phyloP scores from a whole-genome alignment of 129 eudicot genomes.

The Artemisia annua region DNA sequence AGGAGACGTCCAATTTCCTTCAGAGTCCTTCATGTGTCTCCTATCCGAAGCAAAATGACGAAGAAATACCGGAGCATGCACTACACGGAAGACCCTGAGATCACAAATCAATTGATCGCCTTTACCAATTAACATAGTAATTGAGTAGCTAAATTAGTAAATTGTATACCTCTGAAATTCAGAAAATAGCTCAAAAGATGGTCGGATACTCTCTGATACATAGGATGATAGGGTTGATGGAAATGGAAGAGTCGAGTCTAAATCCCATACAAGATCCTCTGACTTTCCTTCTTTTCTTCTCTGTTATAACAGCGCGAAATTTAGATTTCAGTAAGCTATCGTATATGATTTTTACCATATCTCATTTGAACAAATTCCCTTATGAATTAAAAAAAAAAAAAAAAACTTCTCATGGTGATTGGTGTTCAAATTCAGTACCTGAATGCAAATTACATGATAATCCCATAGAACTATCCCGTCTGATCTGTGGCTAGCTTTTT shows the following conservation, averaged over 20 bases:
- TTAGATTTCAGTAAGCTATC: neutral
- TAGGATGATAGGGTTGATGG: slow-evolving; percentile 70
- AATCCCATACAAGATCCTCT: slow-evolving; percentile 79
- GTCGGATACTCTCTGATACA: slow-evolving; percentile 70
- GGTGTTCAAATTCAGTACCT: slow-evolving; percentile 37
- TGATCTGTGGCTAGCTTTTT: slow-evolving; percentile 97
- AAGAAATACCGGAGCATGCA: slow-evolving; percentile 86
- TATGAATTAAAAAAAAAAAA: too few relatives aligned
- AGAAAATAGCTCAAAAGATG: slow-evolving; percentile 85
- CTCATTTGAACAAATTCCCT: neutral
- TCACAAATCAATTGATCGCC: slow-evolving; percentile 4
- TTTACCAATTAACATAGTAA: neutral
- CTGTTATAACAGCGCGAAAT: slow-evolving; percentile 34
- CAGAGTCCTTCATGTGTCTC: slow-evolving; percentile 92
- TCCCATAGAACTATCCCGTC: slow-evolving; percentile 94
- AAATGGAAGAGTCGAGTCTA: slow-evolving; percentile 85
- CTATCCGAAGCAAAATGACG: slow-evolving; percentile 86
- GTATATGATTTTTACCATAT: slow-evolving; percentile 8
- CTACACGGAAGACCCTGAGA: slow-evolving; percentile 79
- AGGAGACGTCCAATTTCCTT: slow-evolving; percentile 70
- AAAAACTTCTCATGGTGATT: neutral
- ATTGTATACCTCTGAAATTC: slow-evolving; percentile 76
- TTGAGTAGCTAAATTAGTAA: neutral
- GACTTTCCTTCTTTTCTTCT: slow-evolving; percentile 52
- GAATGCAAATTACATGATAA: slow-evolving; percentile 90